phyloP scores from a whole-genome alignment of 2,329 filamentous ascomycete species.

The Rachicladosporium sp. region DNA sequence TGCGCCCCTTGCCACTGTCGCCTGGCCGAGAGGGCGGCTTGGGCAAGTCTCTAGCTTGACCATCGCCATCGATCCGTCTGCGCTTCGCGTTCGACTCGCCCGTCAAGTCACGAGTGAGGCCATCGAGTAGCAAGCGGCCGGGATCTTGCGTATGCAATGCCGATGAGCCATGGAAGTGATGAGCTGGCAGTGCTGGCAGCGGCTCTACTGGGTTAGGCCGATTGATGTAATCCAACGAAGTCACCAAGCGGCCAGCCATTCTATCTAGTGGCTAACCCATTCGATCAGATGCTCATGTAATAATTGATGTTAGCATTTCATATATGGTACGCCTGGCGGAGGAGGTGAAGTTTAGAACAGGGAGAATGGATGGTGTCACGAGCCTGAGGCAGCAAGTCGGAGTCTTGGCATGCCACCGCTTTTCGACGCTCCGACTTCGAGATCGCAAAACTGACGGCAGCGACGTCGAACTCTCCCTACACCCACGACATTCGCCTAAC shows the following conservation, averaged over 20 bases:
- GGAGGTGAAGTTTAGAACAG: no score
- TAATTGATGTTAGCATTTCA: no score
- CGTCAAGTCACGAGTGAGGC: conserved; percentile 20
- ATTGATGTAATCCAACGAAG: conserved; percentile 10
- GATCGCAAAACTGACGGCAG: conserved; percentile 1
- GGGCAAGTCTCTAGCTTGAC: conserved; percentile 5
- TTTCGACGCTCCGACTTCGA: no score
- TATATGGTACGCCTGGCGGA: no score
- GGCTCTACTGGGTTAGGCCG: conserved; percentile 26
- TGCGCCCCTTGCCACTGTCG: conserved; percentile 20
- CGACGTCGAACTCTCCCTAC: conserved; percentile 1
- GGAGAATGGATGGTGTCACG: no score
- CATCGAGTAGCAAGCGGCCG: conserved; percentile 17
- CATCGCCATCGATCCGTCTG: conserved; percentile 11
- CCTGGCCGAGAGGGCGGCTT: conserved; percentile 27
- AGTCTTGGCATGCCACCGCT: no score
- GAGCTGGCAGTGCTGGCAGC: conserved; percentile 17
- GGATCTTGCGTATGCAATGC: conserved; percentile 19
- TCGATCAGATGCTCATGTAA: no score
- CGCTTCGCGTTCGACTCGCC: conserved; percentile 20
- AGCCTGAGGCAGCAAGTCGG: no score
- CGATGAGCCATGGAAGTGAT: conserved; percentile 21
- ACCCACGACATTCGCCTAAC: conserved; percentile 23
- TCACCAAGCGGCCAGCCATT: neutral
- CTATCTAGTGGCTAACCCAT: no score